Evolutionary conservation across 176 grass and related monocot genomes (phyloP).

Genomic region (Carex cristatella): DNA sequence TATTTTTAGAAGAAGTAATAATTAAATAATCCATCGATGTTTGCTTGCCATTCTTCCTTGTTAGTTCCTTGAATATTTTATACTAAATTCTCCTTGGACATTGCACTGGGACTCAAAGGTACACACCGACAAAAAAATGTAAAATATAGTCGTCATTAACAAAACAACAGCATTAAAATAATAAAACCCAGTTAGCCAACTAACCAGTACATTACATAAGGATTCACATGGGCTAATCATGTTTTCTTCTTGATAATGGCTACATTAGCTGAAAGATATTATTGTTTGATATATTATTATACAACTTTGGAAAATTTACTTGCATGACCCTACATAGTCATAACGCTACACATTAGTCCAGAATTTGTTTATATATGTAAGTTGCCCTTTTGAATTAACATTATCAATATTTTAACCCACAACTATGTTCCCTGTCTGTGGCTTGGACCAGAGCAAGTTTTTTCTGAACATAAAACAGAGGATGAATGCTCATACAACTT

Average conservation of each 20-base stretch:
- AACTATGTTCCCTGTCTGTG: background rate
- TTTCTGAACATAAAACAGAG: background rate
- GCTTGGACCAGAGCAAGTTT: no score
- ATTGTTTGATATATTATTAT: background rate
- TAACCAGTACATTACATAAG: constrained; percentile 5
- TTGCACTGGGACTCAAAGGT: constrained; percentile 12
- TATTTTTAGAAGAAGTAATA: background rate
- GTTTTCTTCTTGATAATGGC: constrained; percentile 19
- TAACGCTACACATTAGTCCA: background rate
- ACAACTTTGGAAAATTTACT: background rate
- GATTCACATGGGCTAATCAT: constrained; percentile 17
- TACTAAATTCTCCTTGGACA: constrained; percentile 14
- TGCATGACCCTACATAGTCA: background rate
- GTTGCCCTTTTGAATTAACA: background rate
- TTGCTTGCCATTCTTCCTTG: constrained; percentile 11
- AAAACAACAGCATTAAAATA: constrained; percentile 10
- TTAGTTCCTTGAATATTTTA: constrained; percentile 8
- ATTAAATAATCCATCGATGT: background rate
- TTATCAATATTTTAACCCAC: background rate
- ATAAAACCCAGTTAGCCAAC: constrained; percentile 11
- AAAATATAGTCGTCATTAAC: constrained; percentile 8
- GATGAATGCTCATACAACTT: background rate
- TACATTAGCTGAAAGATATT: constrained; percentile 3
- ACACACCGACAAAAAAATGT: constrained; percentile 14
- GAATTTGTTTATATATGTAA: background rate